Base-by-base conservation (phyloP, 169 alveolate genomes). In the Plasmodium reichenowi region DNA sequence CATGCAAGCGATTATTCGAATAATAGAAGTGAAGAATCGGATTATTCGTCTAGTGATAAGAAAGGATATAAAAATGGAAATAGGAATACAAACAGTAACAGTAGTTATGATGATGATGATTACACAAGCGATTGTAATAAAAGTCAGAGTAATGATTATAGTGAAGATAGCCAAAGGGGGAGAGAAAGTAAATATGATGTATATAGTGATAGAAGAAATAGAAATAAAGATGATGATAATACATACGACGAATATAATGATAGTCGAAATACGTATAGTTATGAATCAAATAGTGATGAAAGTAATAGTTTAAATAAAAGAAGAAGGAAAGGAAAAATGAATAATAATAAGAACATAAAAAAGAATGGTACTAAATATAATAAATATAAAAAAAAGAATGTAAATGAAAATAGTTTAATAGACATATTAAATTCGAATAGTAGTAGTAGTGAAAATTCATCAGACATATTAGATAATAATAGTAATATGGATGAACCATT, bases 361-460 rank as follows among this genome's bases (percentile, higher is more conserved):
- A 48, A 29, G 72, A 38, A 60, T 3, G 72, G 47, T 17, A 74
- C 9, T 13, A 29, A 50, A 22, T 38, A n/a, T 38, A 48, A 26
- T 10, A 74, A 45, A 4, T n/a, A 32, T 45, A 20, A 29, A 32
- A 22, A 66, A 38, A 20, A 4, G 15, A 12, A 58, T 20, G 9
- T 17, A 12, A 43, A 68, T 12, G 91, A 83, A 50, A 68, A 83
- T 54, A 83, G 52, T 64, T 63, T 83, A 43, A 62, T 58, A 9
- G 83, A 83, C 12, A 67, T 83, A 26, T 38, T 83, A 20, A 54
- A 83, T 62, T 83, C 91, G 12, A 70, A 67, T 50, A 83, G 91
- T 66, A 83, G 91, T 15, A 38, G 47, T 38, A 38, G 47, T 38
- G 47, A 38, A 38, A 83, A 83, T 48, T 32, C 32, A 29, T 83